Conservation (phyloP, 495 filamentous ascomycete genomes). For the Xylaria castorea region DNA sequence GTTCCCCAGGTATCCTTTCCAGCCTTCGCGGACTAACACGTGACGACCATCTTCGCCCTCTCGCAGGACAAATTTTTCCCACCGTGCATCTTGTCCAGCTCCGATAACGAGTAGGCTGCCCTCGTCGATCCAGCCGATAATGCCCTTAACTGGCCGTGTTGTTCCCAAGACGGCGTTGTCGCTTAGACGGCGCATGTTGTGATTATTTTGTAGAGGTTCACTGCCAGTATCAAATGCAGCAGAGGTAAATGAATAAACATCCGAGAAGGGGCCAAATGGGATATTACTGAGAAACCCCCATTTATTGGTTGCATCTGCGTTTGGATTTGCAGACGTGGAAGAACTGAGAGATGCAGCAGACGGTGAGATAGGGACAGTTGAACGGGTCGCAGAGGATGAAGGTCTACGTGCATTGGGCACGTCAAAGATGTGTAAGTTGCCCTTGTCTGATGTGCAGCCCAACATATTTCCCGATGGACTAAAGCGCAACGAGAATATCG, state of each 20-base stretch:
- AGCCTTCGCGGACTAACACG: slow-evolving; percentile 71
- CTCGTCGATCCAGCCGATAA: slow-evolving; percentile 78
- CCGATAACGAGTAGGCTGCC: slow-evolving; percentile 74
- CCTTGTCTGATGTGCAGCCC: slow-evolving; percentile 97
- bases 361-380: slow-evolving; percentile 17
- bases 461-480: slow-evolving; percentile 78
- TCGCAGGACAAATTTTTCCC: slow-evolving; percentile 80
- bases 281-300: slow-evolving; percentile 82
- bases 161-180: slow-evolving; percentile 52
- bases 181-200: slow-evolving; percentile 35
- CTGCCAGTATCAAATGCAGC: slow-evolving; percentile 81
- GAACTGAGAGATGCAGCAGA: slow-evolving; percentile 7
- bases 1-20: slow-evolving; percentile 77
- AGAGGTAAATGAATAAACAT: slow-evolving; percentile 80
- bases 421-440: slow-evolving; percentile 92
- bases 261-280: slow-evolving; percentile 83
- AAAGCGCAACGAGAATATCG: slow-evolving; percentile 85
- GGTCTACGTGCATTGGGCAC: slow-evolving; percentile 50
- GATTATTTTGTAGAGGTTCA: slow-evolving; percentile 56
- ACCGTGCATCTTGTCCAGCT: slow-evolving; percentile 79
- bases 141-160: slow-evolving; percentile 71
- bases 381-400: slow-evolving; percentile 19
- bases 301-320: slow-evolving; percentile 66
- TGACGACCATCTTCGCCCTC: slow-evolving; percentile 68
- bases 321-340: slow-evolving; percentile 34